Conservation (phyloP, 1,284 basidiomycete species). For the Ceratobasidium sp. region DNA sequence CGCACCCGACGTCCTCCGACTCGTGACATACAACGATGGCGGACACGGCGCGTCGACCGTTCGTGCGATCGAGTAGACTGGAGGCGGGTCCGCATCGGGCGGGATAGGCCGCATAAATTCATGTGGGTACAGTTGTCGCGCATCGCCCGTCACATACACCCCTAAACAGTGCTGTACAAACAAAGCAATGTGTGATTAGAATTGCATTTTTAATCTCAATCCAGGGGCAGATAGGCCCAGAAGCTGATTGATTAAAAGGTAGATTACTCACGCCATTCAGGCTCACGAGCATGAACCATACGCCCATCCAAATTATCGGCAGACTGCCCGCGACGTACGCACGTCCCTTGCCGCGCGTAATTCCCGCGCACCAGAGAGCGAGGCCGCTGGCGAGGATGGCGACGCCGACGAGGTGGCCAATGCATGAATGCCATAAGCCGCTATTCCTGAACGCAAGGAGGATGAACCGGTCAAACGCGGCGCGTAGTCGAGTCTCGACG, state of each 20-base stretch:
- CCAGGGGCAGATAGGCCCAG: neutral
- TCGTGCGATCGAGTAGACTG: constrained; percentile 26
- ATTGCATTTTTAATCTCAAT: neutral
- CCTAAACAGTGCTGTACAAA: constrained; percentile 25
- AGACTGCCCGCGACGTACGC: constrained; percentile 22
- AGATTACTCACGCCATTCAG: constrained; percentile 37
- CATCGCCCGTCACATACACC: constrained; percentile 37
- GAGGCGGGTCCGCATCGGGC: constrained; percentile 12
- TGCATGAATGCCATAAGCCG: constrained; percentile 35
- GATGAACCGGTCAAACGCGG: constrained; percentile 19
- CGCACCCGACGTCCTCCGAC: constrained; percentile 25
- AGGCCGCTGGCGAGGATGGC: constrained; percentile 24
- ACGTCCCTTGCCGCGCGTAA: neutral
- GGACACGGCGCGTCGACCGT: neutral
- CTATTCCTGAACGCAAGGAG: constrained; percentile 30
- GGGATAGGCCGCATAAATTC: constrained; percentile 21
- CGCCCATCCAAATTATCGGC: constrained; percentile 38
- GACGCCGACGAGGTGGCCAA: neutral
- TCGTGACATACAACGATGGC: neutral
- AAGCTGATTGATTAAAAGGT: constrained; percentile 15
- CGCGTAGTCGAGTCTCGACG: no score
- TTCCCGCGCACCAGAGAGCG: constrained; percentile 20
- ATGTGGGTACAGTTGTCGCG: constrained; percentile 37
- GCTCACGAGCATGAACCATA: constrained; percentile 41
- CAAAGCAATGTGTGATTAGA: constrained; percentile 6